Conservation (phyloP, 148 eudicot genomes). For the Cornus controversa region DNA sequence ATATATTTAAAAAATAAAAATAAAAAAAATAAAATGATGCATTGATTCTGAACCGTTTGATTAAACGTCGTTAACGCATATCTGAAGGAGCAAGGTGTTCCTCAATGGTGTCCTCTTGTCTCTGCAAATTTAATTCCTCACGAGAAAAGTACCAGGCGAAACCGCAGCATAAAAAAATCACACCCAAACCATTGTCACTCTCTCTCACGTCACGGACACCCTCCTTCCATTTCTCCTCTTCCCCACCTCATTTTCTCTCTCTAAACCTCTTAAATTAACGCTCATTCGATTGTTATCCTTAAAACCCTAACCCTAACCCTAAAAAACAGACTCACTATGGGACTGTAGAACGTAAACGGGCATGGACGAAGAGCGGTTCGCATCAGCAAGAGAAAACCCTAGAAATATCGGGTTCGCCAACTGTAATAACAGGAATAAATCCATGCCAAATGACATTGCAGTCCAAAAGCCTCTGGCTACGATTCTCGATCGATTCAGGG, state of each 20-base stretch:
- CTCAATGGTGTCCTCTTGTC: not conserved
- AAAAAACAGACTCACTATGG: not conserved
- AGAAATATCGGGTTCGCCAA: constrained; percentile 9
- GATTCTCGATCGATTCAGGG: constrained; percentile 69
- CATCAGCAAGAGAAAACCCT: constrained; percentile 13
- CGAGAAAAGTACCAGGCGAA: not conserved
- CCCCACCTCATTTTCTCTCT: too few species aligned
- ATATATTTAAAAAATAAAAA: too few species aligned
- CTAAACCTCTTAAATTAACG: not conserved
- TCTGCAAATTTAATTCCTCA: not conserved
- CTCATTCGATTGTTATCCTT: not conserved
- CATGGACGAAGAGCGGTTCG: constrained; percentile 20
- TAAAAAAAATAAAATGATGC: too few species aligned
- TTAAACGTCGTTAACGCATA: not conserved
- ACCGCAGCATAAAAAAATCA: not conserved
- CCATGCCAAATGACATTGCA: constrained; percentile 19
- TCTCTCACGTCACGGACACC: not conserved
- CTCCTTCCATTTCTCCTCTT: too few species aligned
- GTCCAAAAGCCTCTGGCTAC: constrained; percentile 32
- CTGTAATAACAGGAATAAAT: not conserved
- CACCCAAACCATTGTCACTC: not conserved
- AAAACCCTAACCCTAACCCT: constrained; percentile 28
- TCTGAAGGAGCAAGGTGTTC: not conserved
- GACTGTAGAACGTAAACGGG: not conserved
- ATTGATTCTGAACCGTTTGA: not conserved